Percentiles rank a stretch among this genome's conserved stretches.
These are phyloP conservation scores for Epichloe glyceriae DNA, from an alignment of 2,329 filamentous ascomycete genomes.

Conservation along the genomic window DNA sequence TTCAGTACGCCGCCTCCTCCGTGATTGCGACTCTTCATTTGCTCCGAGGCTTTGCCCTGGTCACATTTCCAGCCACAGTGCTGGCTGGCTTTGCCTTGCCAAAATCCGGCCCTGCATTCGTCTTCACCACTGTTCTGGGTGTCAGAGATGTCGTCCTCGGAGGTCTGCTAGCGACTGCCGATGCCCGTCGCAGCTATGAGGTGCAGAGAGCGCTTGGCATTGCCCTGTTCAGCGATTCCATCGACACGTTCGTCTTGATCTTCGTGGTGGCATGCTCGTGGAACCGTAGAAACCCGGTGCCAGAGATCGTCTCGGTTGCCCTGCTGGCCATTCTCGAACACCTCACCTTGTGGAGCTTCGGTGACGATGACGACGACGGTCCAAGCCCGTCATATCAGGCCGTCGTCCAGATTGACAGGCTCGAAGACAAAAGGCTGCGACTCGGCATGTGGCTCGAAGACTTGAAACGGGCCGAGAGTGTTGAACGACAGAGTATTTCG, in stretches of 20 bases:
- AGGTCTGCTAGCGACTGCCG: slow-evolving; percentile 16
- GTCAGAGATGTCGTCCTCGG: slow-evolving; percentile 19
- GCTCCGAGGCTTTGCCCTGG: slow-evolving; percentile 15
- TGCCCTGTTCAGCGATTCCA: slow-evolving; percentile 20
- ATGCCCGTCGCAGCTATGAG: slow-evolving; percentile 12
- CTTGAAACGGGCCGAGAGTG: slow-evolving; percentile 8
- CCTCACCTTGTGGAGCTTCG: slow-evolving; percentile 21
- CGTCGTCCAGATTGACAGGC: slow-evolving; percentile 2
- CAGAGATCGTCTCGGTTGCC: slow-evolving; percentile 17
- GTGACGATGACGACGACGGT: slow-evolving; percentile 13
- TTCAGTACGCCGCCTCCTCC: slow-evolving; percentile 13
- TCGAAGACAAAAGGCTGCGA: slow-evolving; percentile 17
- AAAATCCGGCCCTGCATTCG: slow-evolving; percentile 13
- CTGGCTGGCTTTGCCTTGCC: slow-evolving; percentile 18
- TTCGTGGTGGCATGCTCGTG: slow-evolving; percentile 20
- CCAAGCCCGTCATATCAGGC: slow-evolving; percentile 6
- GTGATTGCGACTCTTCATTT: slow-evolving; percentile 15
- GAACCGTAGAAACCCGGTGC: slow-evolving; percentile 16
- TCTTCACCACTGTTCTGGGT: slow-evolving; percentile 20
- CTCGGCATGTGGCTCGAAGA: slow-evolving; percentile 21
- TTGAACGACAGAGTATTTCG: not conserved
- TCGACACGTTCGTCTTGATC: slow-evolving; percentile 21
- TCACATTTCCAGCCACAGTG: slow-evolving; percentile 16
- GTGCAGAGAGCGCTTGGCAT: slow-evolving; percentile 17
- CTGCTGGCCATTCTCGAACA: slow-evolving; percentile 20